A percentile compares a stretch with the other conserved stretches of the same genome.
Conservation (phyloP, 1,139 yeast species). For the Meyerozyma carpophila region DNA sequence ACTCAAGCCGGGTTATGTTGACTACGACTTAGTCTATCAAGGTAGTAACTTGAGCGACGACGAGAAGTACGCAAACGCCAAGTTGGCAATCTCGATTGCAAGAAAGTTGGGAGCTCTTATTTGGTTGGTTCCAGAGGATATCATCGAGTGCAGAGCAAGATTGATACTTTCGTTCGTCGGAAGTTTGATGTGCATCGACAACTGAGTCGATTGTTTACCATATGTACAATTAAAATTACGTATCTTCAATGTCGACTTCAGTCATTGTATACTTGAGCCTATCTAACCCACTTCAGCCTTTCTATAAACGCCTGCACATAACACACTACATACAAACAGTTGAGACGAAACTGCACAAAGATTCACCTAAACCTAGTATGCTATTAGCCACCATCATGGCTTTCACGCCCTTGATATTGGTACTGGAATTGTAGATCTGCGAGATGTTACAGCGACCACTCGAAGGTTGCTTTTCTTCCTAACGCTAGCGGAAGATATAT, state of each 20-base stretch:
- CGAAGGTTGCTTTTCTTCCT: no score
- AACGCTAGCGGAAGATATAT: no score
- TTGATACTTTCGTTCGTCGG: constrained; percentile 92
- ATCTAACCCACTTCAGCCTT: no score
- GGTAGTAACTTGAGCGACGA: constrained; percentile 65
- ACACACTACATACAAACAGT: neutral
- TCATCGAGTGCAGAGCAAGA: constrained; percentile 90
- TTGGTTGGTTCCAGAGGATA: constrained; percentile 99
- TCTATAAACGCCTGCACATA: constrained; percentile 6
- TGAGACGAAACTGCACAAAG: neutral
- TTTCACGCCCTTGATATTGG: constrained; percentile 29
- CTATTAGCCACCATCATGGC: constrained; percentile 34
- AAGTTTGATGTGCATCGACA: constrained; percentile 67
- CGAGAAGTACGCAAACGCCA: constrained; percentile 88
- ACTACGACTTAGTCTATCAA: constrained; percentile 81
- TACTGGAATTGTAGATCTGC: no score
- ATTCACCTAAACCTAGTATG: neutral
- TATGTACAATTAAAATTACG: neutral
- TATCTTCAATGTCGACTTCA: neutral
- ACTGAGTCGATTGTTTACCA: constrained; percentile 2
- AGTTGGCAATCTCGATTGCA: constrained; percentile 95
- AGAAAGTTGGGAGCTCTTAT: constrained; percentile 96
- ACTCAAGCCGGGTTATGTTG: constrained; percentile 94
- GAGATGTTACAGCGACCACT: no score
- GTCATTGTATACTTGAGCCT: no score